Percentiles rank a stretch among this genome's conserved stretches.
phyloP scores from a whole-genome alignment of 2,329 filamentous ascomycete species.

The Penicillium freii region DNA sequence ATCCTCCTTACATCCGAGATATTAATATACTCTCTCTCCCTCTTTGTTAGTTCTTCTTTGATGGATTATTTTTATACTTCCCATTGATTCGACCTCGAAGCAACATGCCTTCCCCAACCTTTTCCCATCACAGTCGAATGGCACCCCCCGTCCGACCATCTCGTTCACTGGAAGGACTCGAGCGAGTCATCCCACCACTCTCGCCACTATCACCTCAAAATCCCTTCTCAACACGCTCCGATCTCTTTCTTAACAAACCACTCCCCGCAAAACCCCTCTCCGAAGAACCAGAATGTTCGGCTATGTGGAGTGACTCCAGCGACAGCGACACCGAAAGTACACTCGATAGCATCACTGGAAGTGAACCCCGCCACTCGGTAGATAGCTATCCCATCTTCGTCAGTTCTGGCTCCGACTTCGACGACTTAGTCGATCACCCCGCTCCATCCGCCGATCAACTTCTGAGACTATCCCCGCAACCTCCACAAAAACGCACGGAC shows the following conservation, averaged over 20 bases:
- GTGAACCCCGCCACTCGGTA: slow-evolving; percentile 25
- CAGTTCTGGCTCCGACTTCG: slow-evolving; percentile 27
- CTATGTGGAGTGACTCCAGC: slow-evolving; percentile 31
- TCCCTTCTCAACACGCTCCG: slow-evolving; percentile 9
- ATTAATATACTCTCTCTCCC: not conserved
- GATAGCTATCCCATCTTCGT: slow-evolving; percentile 37
- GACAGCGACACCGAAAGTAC: slow-evolving; percentile 21
- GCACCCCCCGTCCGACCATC: slow-evolving; percentile 36
- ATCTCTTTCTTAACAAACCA: slow-evolving; percentile 32
- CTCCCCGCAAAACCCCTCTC: slow-evolving; percentile 31
- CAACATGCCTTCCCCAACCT: slow-evolving; percentile 26
- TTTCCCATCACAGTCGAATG: slow-evolving; percentile 19
- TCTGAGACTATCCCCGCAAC: slow-evolving; percentile 11
- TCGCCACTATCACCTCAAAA: not conserved
- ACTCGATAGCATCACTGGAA: slow-evolving; percentile 24
- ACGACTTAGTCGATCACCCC: slow-evolving; percentile 29
- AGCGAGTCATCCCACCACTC: slow-evolving; percentile 36
- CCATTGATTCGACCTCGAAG: not conserved
- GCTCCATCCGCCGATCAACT: slow-evolving; percentile 16
- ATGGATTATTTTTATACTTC: not conserved
- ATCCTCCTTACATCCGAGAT: not conserved
- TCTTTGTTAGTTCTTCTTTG: not conserved
- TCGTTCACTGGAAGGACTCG: slow-evolving; percentile 39
- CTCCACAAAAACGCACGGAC: slow-evolving; percentile 16
- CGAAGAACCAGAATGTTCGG: slow-evolving; percentile 20